A percentile compares a stretch with the other conserved stretches of the same genome.
These are phyloP conservation scores for Apostasia ramifera DNA, from an alignment of 106 monocot genomes.

Conservation along the genomic window DNA sequence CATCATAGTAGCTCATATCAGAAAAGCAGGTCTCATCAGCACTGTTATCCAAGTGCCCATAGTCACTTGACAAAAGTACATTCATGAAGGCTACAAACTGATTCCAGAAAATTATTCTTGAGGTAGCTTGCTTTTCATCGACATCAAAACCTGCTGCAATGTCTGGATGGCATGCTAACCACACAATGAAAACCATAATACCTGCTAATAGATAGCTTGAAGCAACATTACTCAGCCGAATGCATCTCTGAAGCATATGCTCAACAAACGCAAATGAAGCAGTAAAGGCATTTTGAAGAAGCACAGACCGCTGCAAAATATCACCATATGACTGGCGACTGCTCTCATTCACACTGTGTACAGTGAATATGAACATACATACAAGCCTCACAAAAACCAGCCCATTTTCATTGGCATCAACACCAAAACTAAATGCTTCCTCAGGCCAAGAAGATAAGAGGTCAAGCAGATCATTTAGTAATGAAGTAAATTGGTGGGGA, in stretches of 20 bases:
- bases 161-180: conserved; percentile 82
- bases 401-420: conserved; percentile 57
- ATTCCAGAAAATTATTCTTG: conserved; percentile 81
- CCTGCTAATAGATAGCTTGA: conserved; percentile 74
- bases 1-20: conserved; percentile 66
- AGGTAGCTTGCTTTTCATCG: conserved; percentile 61
- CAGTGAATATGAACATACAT: conserved; percentile 76
- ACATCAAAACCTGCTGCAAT: conserved; percentile 45
- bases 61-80: conserved; percentile 48
- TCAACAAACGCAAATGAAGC: conserved; percentile 80
- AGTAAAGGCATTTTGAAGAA: conserved; percentile 86
- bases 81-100: conserved; percentile 73
- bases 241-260: conserved; percentile 58
- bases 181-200: conserved; percentile 84
- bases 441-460: conserved; percentile 78
- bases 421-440: conserved; percentile 71
- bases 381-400: conserved; percentile 57
- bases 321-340: conserved; percentile 86
- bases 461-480: conserved; percentile 39
- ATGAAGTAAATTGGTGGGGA: conserved; percentile 42
- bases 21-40: conserved; percentile 77
- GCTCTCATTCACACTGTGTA: conserved; percentile 79
- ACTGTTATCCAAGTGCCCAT: conserved; percentile 32
- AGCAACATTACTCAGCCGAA: conserved; percentile 47
- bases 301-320: conserved; percentile 72